These are phyloP conservation scores for Stevia rebaudiana DNA, from an alignment of 140 eudicot species.

Conservation along the genomic window DNA sequence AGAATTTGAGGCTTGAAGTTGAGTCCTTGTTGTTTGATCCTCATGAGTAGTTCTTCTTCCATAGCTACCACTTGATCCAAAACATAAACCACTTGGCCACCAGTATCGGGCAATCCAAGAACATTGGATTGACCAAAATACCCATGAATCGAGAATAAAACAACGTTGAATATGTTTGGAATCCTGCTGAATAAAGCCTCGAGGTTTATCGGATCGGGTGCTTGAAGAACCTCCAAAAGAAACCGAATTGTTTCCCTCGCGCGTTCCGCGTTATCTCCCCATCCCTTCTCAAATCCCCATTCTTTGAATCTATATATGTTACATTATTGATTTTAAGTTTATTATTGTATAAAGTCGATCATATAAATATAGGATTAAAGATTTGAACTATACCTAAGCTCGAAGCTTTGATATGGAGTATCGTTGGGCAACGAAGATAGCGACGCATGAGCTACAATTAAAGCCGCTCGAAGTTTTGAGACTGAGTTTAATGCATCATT, in stretches of 20 bases:
- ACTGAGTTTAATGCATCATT: constrained; percentile 77
- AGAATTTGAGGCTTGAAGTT: constrained; percentile 86
- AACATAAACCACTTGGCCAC: constrained; percentile 96
- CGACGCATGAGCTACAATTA: constrained; percentile 74
- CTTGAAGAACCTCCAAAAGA: constrained; percentile 81
- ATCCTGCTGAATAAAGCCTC: constrained; percentile 71
- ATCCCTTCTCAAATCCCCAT: constrained; percentile 99
- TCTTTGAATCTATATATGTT: constrained; percentile 59
- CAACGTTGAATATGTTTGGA: constrained; percentile 73
- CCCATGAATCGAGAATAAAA: constrained; percentile 87
- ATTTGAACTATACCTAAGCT: constrained; percentile 47
- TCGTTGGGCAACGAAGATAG: constrained; percentile 60
- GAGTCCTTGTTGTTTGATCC: constrained; percentile 93
- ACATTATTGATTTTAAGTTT: background rate
- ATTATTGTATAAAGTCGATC: background rate
- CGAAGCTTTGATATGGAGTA: constrained; percentile 68
- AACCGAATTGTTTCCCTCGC: constrained; percentile 61
- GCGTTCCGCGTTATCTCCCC: constrained; percentile 87
- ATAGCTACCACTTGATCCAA: constrained; percentile 95
- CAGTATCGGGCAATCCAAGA: constrained; percentile 98
- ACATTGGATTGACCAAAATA: constrained; percentile 93
- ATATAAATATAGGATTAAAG: background rate
- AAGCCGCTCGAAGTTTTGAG: constrained; percentile 71
- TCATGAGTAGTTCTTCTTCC: constrained; percentile 77
- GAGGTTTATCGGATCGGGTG: constrained; percentile 75